Evolutionary conservation across 1,139 yeast genomes (phyloP), one percentile per base, ranked within the genome.

Genomic region (Yamadazyma songkhlaensis): DNA sequence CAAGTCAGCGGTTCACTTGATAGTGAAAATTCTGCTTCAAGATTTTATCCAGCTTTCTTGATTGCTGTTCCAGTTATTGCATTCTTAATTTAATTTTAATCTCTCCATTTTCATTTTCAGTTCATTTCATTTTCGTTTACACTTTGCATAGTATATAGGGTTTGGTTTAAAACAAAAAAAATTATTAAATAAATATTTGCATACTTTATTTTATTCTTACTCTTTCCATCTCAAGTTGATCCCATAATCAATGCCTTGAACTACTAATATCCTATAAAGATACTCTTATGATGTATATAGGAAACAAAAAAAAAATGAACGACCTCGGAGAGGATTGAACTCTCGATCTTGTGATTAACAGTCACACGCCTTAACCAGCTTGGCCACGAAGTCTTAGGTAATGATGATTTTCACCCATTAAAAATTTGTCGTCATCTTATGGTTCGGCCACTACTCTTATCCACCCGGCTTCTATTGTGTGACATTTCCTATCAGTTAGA

Each of bases 361-460:
- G 76, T 69, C 74, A 67, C 62, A 68, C 75, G 75, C 76, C 75
- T 72, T 70, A 70, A 57, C 76, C 76, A 70, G 57, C 74, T 70
- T 69, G 75, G 76, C 76, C 76, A 69, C 74, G 74, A 62, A 68
- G 73, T 69, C 75, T 11, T 27, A 27, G 29, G 13, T 7, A 27
- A 13, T 25, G 12, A n/a, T 7, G 29, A 25, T 8, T 27, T 11
- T 27, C 3, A 27, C 13, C 15, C 12, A 13, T 4, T 4, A 8
- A 8, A 8, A 4, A 25, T n/a, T 5, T 5, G 7, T 25, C 27
- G 27, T 17, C 20, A 6, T 6, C 4, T 17, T 17, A 4, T 17
- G 20, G 20, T 17, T 17, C 20, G 20, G 20, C 6, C 20, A 17
- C 20, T 17, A 17, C 20, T 17, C 4, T 17, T 4, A 17, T 17